These are phyloP conservation scores for Chaetomium strumarium DNA, from an alignment of 2,329 filamentous ascomycete species.

Conservation along the genomic window DNA sequence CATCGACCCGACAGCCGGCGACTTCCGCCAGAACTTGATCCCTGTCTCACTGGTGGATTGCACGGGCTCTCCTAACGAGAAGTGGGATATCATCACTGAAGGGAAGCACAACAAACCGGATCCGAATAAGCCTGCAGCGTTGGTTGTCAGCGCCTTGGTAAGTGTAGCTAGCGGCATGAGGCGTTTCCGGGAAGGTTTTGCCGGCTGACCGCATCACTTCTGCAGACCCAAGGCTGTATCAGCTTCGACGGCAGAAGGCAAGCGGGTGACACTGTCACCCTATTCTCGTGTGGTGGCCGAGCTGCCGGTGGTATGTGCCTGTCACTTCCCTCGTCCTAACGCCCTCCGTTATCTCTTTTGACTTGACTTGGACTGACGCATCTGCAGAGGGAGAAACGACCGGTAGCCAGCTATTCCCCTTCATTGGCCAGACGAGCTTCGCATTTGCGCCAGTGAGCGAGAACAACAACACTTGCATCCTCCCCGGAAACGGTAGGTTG, in stretches of 20 bases:
- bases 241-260: constrained; percentile 42
- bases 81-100: constrained; percentile 46
- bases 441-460: constrained; percentile 41
- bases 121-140: constrained; percentile 29
- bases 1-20: constrained; percentile 46
- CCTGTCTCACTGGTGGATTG: constrained; percentile 43
- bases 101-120: constrained; percentile 44
- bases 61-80: constrained; percentile 40
- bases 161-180: constrained; percentile 13
- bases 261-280: constrained; percentile 40
- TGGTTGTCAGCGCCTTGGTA: constrained; percentile 45
- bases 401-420: constrained; percentile 45
- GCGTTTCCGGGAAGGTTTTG: not conserved
- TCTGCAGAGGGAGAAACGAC: constrained; percentile 40
- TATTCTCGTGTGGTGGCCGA: constrained; percentile 49
- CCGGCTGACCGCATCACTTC: not conserved
- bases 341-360: not conserved
- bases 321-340: not conserved
- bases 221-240: constrained; percentile 40
- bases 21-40: constrained; percentile 50
- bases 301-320: constrained; percentile 39
- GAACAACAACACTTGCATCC: constrained; percentile 38
- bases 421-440: constrained; percentile 37
- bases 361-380: constrained; percentile 2
- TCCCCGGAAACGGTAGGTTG: constrained; percentile 32